These are phyloP conservation scores for Jatropha multifida DNA, from an alignment of 441 rosid genomes.

Conservation along the genomic window DNA sequence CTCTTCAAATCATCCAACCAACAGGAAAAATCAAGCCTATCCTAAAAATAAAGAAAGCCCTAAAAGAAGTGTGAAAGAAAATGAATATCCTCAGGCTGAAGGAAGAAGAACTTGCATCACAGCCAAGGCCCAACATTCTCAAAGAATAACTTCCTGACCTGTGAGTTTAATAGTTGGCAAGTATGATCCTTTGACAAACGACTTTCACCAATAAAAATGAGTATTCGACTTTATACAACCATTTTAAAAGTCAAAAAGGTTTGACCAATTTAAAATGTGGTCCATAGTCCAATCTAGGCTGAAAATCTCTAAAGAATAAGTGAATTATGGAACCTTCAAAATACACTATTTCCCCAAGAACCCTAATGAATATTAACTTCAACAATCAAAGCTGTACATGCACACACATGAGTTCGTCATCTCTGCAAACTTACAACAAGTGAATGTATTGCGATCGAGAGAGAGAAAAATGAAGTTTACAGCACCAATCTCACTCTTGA, in stretches of 20 bases:
- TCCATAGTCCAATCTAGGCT: background rate
- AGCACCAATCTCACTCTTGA: slow-evolving; percentile 3
- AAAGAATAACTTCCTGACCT: slow-evolving; percentile 3
- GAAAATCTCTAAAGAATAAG: background rate
- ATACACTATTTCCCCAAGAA: background rate
- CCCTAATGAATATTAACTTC: background rate
- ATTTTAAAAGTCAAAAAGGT: background rate
- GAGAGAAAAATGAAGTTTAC: slow-evolving; percentile 2
- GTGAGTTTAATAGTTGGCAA: background rate
- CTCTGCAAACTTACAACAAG: background rate
- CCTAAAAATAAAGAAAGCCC: background rate
- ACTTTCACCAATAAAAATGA: background rate
- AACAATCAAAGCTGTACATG: background rate
- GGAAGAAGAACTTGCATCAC: background rate
- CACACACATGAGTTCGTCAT: background rate
- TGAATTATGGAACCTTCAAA: background rate
- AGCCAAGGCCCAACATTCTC: background rate
- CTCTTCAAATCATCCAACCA: background rate
- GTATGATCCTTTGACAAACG: background rate
- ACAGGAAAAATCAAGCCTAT: background rate
- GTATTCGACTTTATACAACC: background rate
- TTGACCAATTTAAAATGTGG: background rate
- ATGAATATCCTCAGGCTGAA: background rate
- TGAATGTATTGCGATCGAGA: background rate
- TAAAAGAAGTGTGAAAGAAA: background rate